Base-by-base conservation (phyloP, 73 alveolate species). In the Symbiodinium natans region DNA sequence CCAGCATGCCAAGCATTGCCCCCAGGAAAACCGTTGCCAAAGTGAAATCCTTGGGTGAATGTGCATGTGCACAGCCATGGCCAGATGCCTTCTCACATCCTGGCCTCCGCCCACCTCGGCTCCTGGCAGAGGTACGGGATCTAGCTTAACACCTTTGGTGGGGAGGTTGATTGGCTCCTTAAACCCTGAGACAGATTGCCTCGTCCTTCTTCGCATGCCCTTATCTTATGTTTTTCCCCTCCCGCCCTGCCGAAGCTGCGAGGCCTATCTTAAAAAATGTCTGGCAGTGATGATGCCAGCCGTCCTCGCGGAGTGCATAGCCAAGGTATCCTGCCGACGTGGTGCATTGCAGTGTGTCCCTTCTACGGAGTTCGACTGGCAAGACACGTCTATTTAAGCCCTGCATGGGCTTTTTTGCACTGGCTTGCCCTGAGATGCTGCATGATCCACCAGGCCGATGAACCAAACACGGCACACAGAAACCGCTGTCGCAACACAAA, bases 21-120 rank as follows among this genome's bases (percentile, higher is more conserved):
- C 95, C 95, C 43, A 88, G 41, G 56, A 88, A 88, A 33, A 88
- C 95, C 33, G 95, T 83, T n/a, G 95, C 95, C 11, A 83, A 83
- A 31, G 95, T 88, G 74, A 88, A 15, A 73, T 88, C 86, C 73
- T 68, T 15, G 33, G 36, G 19, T 25, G 39, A n/a, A 10, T 29
- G 6, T 15, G 36, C 36, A 27, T 17, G 36, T 59, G 19, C 29
- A 31, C 10, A 25, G 82, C 36, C 39, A n/a, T 23, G 11, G 10
- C 8, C 33, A 23, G 82, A 23, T 13, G 39, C 10, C 15, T 68
- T 68, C 82, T 29, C 27, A 19, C 36, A 68, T 29, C 39, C 82
- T 8, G 82, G 15, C 33, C 10, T 7, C 36, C 29, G 36, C 33
- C 82, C 82, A n/a, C 36, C 13, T 68, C 9, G 82, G 39, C 82